Evolutionary conservation across 1,284 basidiomycete genomes (phyloP), one percentile per base, ranked within the genome.

Genomic region (Melampsora americana): DNA sequence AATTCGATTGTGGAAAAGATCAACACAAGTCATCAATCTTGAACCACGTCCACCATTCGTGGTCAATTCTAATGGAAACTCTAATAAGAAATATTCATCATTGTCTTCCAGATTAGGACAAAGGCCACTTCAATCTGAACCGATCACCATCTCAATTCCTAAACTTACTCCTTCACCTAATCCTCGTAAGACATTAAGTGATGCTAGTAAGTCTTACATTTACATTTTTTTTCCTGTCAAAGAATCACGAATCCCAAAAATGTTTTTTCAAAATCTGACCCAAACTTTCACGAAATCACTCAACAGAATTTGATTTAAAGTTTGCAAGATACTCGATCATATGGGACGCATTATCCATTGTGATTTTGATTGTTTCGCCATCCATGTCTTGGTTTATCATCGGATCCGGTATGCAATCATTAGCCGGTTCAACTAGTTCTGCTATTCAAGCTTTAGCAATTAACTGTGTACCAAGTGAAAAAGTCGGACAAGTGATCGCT

Each of bases 1-100:
- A 28, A 79, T 80, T 62, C 32, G 66, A 20, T 44, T 56, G 7
- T 56, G 53, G 53, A 56, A 56, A 28, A n/a, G 14, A 23, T 56
- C 53, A 56, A 56, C 53, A 4, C 5, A 1, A 28, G 20, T 28
- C 5, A 12, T 28, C 6, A 56, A 28, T 28, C 53, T 28, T 28
- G n/a, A 23, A 56, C 18, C 53, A 23, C 3, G 5, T 28, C 18
- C 1, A 4, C n/a, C 20, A 6, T 9, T 23, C 14, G 20, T 56
- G 6, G 6, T 23, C 1, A n/a, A 12, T n/a, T 18, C 53, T 28
- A 11, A 11, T 11, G 11, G 11, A 11, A 20, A 11, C 11, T 28
- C 53, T 5, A 28, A 23, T n/a, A n/a, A n/a, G 26, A 28, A 28
- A 28, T 28, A n/a, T 23, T n/a, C 20, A n/a, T 28, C n/a, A 14